Base-by-base conservation (phyloP, 2,329 filamentous ascomycete genomes). In the Phialocephala subalpina region DNA sequence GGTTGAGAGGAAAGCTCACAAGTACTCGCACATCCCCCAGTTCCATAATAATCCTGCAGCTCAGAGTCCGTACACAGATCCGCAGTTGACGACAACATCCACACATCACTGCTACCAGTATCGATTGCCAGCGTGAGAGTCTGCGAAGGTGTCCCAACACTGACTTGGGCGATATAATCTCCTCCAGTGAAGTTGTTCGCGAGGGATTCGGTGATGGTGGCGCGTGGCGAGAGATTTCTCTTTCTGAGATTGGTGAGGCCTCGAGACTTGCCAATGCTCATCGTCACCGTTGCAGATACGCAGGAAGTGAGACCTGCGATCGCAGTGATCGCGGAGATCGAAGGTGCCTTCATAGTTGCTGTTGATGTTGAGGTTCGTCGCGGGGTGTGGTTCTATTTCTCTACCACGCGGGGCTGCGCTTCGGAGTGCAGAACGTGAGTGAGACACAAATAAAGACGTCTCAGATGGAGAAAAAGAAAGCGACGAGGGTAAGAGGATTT, bases 71-170 rank as follows among this genome's bases (percentile, higher is more conserved):
- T 69, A 65, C 74, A 77, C 8, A 73, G 49, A 20, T 27, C 68
- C 59, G 65, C 71, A 74, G 47, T 78, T 76, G 66, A 84, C 77
- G 49, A 60, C 14, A 75, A 36, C 3, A 89, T 75, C 87, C 87
- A 90, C 1, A 86, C 83, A 73, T 90, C 87, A 71, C 84, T 87
- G 73, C 85, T 88, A 18, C 87, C 87, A 11, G 87, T 90, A 74
- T 90, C 87, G 67, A 90, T 79, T 49, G 84, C 79, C 71, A 90
- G 79, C 60, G 77, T 81, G 47, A 89, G 75, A 3, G 76, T 75
- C 74, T 90, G 87, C 0, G 81, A 78, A 0, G 87, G 87, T 0
- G 85, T 87, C 63, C 87, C 87, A 56, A 90, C 77, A 25, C 78
- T 76, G 53, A 90, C 81, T 42, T 84, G 79, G 42, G 83, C 82